Base-by-base conservation (phyloP, 164 flowering plant genomes). In the Akebia trifoliata region DNA sequence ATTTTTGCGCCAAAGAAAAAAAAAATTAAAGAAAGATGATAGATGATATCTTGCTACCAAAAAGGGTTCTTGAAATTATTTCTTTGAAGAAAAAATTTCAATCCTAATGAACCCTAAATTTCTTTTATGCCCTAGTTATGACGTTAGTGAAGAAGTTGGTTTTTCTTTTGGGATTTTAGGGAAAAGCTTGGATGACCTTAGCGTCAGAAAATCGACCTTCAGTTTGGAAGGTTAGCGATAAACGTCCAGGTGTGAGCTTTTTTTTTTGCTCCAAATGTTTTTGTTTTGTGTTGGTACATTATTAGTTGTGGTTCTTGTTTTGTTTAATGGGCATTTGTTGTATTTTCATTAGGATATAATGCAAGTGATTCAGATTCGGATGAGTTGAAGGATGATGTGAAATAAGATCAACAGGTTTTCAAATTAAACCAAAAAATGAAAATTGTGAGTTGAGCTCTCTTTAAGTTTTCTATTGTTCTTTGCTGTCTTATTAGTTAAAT, bases 331-430 rank as follows among this genome's bases (percentile, higher is more conserved):
- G n/a, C n/a, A 10, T 37, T 28, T 35, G 44, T 8, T 30, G 56
- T 56, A 7, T 10, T 36, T 45, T 12, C 50, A n/a, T n/a, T n/a
- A 84, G 91, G 91, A 49, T 84, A 84, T 58, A 82, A 82, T 74
- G 87, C 85, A 5, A 84, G 91, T 62, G 88, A 82, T 64, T 82
- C 88, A 14, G 91, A 85, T 68, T 81, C 91, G 15, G 91, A 82
- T 74, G 84, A 82, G 46, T 6, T 63, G 66, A 64, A 67, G 63
- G 72, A 56, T 31, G 74, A 74, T 28, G 30, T 18, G 10, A 55
- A 63, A 50, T 59, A 44, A 31, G 21, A n/a, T 14, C 10, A 14
- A 44, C 8, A 40, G 20, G 34, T n/a, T 57, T 30, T 39, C 34
- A 38, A 12, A 29, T 52, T 14, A n/a, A 35, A 44, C 8, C 25